A percentile compares a stretch with the other conserved stretches of the same genome.
Evolutionary conservation across 495 filamentous ascomycete species (phyloP).

Genomic region (Talaromyces liani): DNA sequence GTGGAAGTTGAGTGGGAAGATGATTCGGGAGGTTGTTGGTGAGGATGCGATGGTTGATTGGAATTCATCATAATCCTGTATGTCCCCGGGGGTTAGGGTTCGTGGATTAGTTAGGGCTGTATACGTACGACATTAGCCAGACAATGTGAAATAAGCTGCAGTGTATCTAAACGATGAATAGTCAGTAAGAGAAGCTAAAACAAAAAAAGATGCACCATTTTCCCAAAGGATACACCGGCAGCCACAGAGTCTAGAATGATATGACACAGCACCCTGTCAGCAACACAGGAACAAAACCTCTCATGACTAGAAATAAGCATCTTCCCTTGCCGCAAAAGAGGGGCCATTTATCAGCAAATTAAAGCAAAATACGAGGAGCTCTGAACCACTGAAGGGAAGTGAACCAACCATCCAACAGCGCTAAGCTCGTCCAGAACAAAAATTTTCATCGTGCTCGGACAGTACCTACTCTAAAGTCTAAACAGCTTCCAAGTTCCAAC

Average conservation of each 20-base stretch:
- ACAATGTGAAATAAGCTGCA: background rate
- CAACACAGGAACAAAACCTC: background rate
- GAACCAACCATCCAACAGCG: background rate
- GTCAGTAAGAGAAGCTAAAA: background rate
- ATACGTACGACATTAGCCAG: background rate
- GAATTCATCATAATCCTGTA: conserved; percentile 9
- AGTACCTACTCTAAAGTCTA: no score
- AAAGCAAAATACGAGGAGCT: background rate
- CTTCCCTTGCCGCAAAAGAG: background rate
- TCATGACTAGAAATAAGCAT: background rate
- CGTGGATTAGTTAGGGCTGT: no score
- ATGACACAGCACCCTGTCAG: background rate
- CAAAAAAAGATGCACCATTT: background rate
- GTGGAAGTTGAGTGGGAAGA: conserved; percentile 32
- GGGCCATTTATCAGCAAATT: background rate
- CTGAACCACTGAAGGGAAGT: background rate
- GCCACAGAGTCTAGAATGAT: background rate
- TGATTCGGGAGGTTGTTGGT: conserved; percentile 37
- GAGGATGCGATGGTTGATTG: conserved; percentile 29
- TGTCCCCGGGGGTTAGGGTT: background rate
- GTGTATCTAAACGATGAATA: no score
- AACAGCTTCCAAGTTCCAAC: background rate
- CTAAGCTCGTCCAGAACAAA: background rate
- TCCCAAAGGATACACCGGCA: background rate
- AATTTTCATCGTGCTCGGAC: background rate